Percentiles rank a stretch among this genome's conserved stretches.
phyloP scores from a whole-genome alignment of 2,329 filamentous ascomycete genomes.

The Aspergillus unguis region DNA sequence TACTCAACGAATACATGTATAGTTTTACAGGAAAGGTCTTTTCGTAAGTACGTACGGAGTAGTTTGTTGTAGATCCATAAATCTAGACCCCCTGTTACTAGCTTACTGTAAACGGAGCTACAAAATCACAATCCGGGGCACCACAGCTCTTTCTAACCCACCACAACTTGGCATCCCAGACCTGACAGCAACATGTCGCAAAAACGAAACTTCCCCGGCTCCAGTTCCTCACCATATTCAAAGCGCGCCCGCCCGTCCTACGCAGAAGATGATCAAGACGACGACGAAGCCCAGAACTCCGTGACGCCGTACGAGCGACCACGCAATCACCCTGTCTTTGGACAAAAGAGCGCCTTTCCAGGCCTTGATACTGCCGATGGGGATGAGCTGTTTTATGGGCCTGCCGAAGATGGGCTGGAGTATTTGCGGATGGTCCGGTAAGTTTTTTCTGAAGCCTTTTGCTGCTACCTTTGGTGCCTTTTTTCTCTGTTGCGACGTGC shows the following conservation, averaged over 20 bases:
- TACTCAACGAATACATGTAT: conserved; percentile 15
- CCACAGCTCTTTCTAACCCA: neutral
- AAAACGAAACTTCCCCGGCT: conserved; percentile 30
- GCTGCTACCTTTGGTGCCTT: conserved; percentile 20
- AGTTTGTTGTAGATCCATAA: neutral
- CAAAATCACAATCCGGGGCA: neutral
- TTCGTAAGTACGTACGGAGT: neutral
- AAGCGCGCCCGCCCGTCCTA: conserved; percentile 34
- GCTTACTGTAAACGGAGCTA: neutral
- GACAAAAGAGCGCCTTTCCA: conserved; percentile 69
- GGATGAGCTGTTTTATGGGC: conserved; percentile 64
- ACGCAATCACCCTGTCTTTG: conserved; percentile 61
- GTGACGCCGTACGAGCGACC: conserved; percentile 35
- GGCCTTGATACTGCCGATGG: conserved; percentile 49
- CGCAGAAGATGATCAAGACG: conserved; percentile 29
- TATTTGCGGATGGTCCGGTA: conserved; percentile 71
- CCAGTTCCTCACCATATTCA: conserved; percentile 16
- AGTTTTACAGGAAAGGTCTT: neutral
- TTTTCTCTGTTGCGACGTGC: conserved; percentile 2
- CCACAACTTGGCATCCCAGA: neutral
- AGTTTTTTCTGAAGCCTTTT: conserved; percentile 33
- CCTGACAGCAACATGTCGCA: conserved; percentile 26
- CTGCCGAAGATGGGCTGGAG: conserved; percentile 64
- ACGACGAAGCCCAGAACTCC: conserved; percentile 14
- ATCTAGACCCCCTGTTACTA: neutral